Evolutionary conservation across 306 rosid genomes (phyloP).

Genomic region (Inga laurina): DNA sequence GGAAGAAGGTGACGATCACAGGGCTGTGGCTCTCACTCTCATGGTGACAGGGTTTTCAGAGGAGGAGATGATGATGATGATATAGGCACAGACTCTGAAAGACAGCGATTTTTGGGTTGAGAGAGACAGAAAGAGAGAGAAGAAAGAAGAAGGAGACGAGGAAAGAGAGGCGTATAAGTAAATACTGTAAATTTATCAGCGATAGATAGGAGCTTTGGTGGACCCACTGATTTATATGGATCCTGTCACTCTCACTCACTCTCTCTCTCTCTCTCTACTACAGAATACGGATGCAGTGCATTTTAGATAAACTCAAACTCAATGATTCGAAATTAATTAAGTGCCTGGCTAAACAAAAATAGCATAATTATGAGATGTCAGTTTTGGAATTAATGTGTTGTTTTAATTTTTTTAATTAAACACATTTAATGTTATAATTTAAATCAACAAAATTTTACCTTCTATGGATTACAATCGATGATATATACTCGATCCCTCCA

Average conservation of each 20-base stretch:
- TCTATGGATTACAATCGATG: too few relatives aligned
- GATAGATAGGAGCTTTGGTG: slow-evolving; percentile 34
- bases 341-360: background rate
- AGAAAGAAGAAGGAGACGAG: background rate
- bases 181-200: slow-evolving; percentile 22
- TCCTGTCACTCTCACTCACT: background rate
- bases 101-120: slow-evolving; percentile 77
- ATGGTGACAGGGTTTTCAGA: slow-evolving; percentile 70
- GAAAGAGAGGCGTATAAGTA: slow-evolving; percentile 10
- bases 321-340: slow-evolving; percentile 26
- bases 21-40: slow-evolving; percentile 85
- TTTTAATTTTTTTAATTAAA: background rate
- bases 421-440: background rate
- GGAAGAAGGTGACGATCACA: slow-evolving; percentile 34
- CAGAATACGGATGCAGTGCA: background rate
- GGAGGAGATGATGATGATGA: slow-evolving; percentile 48
- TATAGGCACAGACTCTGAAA: slow-evolving; percentile 51
- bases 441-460: background rate
- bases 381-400: background rate
- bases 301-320: slow-evolving; percentile 34
- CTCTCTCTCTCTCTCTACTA: background rate
- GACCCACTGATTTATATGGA: slow-evolving; percentile 40
- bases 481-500: too few relatives aligned
- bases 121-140: slow-evolving; percentile 17
- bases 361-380: background rate